phyloP scores from a whole-genome alignment of 2,329 filamentous ascomycete species.

The Rhynchosporium graminicola region DNA sequence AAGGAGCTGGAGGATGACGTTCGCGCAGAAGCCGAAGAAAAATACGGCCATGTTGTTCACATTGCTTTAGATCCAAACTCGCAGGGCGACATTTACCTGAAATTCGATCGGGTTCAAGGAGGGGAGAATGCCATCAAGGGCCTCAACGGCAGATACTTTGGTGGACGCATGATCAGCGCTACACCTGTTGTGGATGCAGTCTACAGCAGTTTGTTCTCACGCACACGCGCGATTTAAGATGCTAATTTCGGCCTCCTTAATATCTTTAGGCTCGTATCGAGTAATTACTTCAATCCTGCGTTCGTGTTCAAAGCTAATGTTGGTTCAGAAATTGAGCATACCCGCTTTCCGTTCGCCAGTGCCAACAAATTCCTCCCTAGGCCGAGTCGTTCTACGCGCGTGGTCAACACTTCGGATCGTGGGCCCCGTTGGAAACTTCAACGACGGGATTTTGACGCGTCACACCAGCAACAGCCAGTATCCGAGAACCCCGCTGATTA shows the following conservation, averaged over 20 bases:
- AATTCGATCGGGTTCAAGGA: constrained; percentile 93
- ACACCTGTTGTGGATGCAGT: constrained; percentile 97
- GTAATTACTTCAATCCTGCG: constrained; percentile 24
- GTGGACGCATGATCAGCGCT: constrained; percentile 87
- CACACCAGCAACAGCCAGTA: constrained; percentile 3
- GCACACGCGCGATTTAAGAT: constrained; percentile 75
- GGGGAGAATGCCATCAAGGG: constrained; percentile 98
- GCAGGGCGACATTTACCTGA: constrained; percentile 95
- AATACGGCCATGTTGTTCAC: constrained; percentile 97
- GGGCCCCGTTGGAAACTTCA: too few relatives aligned
- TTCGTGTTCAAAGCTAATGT: constrained; percentile 7
- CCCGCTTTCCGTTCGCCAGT: background rate
- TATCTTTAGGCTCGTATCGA: constrained; percentile 35
- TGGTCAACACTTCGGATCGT: background rate
- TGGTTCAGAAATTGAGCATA: background rate
- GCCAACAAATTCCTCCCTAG: background rate
- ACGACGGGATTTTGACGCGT: constrained; percentile 5
- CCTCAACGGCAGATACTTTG: constrained; percentile 95
- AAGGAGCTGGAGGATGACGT: constrained; percentile 95
- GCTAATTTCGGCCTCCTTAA: constrained; percentile 37
- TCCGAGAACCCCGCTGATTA: constrained; percentile 37
- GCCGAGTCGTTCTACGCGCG: background rate
- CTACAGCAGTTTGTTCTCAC: constrained; percentile 94
- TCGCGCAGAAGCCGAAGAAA: constrained; percentile 85
- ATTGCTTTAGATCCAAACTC: constrained; percentile 93